Conservation (phyloP, 1,284 basidiomycete species). For the Filobasidium uniguttulatum region DNA sequence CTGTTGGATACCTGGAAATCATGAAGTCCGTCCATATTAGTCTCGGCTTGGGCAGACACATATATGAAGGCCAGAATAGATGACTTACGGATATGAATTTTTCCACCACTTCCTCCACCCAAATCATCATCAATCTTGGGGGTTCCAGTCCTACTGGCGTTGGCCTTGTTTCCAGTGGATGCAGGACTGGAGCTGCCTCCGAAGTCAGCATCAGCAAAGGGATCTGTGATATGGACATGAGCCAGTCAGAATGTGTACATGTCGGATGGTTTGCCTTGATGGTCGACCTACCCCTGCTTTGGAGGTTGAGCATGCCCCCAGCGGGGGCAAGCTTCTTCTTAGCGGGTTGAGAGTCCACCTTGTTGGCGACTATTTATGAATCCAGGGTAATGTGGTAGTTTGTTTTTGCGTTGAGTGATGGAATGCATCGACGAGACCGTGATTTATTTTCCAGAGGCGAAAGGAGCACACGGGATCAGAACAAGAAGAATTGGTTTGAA, state of each 20-base stretch:
- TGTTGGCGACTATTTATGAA: constrained; percentile 20
- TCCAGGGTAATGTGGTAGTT: not conserved
- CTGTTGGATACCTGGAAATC: constrained; percentile 63
- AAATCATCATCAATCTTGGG: constrained; percentile 3
- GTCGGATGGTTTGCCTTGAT: not conserved
- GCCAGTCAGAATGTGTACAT: constrained; percentile 24
- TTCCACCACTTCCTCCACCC: constrained; percentile 42
- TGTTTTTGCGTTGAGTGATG: not conserved
- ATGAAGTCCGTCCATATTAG: too few relatives aligned
- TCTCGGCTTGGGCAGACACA: too few relatives aligned
- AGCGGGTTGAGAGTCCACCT: constrained; percentile 36
- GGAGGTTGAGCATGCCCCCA: constrained; percentile 46
- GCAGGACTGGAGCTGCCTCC: constrained; percentile 36
- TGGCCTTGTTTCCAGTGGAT: constrained; percentile 12
- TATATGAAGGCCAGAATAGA: not conserved
- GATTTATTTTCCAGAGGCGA: not conserved
- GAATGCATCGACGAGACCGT: not conserved
- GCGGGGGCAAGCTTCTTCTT: constrained; percentile 30
- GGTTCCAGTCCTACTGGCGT: not conserved
- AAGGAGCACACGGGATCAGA: constrained; percentile 12
- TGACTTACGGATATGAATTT: constrained; percentile 72
- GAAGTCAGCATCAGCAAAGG: constrained; percentile 78
- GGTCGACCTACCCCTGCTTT: constrained; percentile 50
- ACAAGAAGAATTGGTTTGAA: not conserved
- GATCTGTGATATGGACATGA: constrained; percentile 48